Conservation (phyloP, 2,329 filamentous ascomycete genomes). For the Alternaria ethzedia region DNA sequence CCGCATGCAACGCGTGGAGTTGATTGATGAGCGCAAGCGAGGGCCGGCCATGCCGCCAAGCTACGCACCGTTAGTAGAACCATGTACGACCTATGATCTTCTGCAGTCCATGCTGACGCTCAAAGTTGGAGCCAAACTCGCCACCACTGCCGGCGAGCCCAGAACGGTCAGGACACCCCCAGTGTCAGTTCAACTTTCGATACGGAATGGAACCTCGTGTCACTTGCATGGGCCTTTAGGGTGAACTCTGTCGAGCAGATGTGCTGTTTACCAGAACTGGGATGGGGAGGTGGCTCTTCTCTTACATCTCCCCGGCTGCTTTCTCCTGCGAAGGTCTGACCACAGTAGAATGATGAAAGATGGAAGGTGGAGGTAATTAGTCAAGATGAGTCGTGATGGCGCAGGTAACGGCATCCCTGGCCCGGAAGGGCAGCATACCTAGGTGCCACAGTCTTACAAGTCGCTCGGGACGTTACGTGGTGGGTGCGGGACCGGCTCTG, state of each 20-base stretch:
- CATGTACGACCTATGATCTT: not conserved
- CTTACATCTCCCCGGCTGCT: not conserved
- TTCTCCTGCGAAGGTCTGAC: not conserved
- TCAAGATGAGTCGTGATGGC: not conserved
- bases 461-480: not conserved
- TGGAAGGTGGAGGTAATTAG: not conserved
- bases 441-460: not conserved
- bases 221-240: not conserved
- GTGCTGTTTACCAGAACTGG: not conserved
- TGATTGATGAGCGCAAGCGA: constrained; percentile 12
- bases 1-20: constrained; percentile 11
- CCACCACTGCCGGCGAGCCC: not conserved
- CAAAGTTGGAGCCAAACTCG: not conserved
- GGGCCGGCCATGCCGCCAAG: constrained; percentile 4
- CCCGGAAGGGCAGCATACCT: not conserved
- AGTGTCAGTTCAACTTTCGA: not conserved
- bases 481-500: not conserved
- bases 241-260: not conserved
- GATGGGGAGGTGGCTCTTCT: not conserved
- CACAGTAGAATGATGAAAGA: not conserved
- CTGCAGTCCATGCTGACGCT: constrained; percentile 7
- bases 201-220: not conserved
- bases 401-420: not conserved
- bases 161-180: not conserved
- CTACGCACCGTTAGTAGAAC: constrained; percentile 1